Evolutionary conservation across 164 flowering plant species (phyloP), one percentile per base, ranked within the genome.

Genomic region (Tetrastigma voinierianum): DNA sequence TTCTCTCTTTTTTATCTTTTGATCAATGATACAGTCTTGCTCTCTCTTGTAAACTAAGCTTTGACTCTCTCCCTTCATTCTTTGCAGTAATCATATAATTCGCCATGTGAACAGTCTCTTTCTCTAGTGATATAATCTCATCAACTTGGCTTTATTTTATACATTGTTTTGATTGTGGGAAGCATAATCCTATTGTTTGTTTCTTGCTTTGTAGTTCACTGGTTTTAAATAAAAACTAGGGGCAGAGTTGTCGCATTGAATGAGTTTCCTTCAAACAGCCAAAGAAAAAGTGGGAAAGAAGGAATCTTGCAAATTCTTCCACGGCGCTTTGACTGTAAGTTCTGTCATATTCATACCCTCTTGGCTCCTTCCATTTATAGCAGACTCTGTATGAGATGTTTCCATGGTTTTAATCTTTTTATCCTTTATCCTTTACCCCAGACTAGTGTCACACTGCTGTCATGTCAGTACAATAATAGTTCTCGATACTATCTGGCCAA

Each of bases 211-310:
- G 8, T 53, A 16, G 18, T 18, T 53, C 18, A 19, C 10, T 53
- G 57, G 57, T 15, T 17, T n/a, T 53, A 19, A 15, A 48, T 1
- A 23, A 65, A 74, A 66, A 66, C 77, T 25, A 74, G 70, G 67
- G 69, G 77, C 69, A 46, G 77, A 10, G 24, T n/a, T 54, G 66
- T 32, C 40, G 66, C 24, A 51, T 23, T 46, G 59, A 60, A 51
- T 49, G 9, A 21, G n/a, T 64, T 53, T 65, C 19, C 47, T 47
- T 46, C 52, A 45, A n/a, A 53, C 52, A 62, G 57, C 18, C 14
- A 53, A 15, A 32, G 46, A 10, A 19, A 57, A 67, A 55, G 9
- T 1, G 46, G 20, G 46, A 9, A 23, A 24, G n/a, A 19, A 18
- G 40, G 32, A 13, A 9, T 45, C 9, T 13, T 43, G 2, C 20